Evolutionary conservation across 768 basidiomycete genomes (phyloP).

Genomic region (Boletellus ananas): DNA sequence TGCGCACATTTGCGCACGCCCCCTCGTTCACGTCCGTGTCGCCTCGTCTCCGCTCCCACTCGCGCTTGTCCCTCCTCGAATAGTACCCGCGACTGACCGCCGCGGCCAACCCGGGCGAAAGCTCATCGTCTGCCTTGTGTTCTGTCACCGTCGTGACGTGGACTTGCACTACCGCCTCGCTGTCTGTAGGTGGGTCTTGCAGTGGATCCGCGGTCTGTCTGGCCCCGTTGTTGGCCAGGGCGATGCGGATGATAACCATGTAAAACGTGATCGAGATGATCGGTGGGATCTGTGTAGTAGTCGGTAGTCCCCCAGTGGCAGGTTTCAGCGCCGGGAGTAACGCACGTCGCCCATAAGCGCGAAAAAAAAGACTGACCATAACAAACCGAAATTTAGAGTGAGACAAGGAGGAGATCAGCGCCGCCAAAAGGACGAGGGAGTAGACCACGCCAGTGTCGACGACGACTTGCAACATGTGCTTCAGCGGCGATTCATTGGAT

Average conservation of each 20-base stretch:
- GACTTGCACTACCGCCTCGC: not conserved
- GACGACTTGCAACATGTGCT: conserved; percentile 25
- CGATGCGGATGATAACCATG: conserved; percentile 41
- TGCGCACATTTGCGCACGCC: too few relatives aligned
- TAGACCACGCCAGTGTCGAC: conserved; percentile 39
- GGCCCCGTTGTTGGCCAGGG: conserved; percentile 4
- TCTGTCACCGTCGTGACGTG: not conserved
- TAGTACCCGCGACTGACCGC: not conserved
- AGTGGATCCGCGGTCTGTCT: not conserved
- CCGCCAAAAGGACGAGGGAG: conserved; percentile 32
- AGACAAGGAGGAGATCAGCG: conserved; percentile 29
- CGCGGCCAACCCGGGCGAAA: not conserved
- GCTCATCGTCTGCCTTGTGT: not conserved
- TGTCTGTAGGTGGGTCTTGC: not conserved
- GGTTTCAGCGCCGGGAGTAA: too few relatives aligned
- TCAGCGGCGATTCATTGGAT: conserved; percentile 5
- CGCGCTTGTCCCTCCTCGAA: not conserved
- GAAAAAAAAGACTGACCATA: conserved; percentile 24
- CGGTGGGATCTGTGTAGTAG: conserved; percentile 27
- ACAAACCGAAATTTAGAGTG: conserved; percentile 31
- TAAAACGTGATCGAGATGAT: conserved; percentile 42
- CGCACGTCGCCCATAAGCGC: not conserved
- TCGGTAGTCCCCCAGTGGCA: too few relatives aligned
- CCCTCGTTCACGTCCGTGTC: too few relatives aligned
- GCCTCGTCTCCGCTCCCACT: not conserved